Conservation (phyloP, 805 yeast genomes). For the Ogataea allantospora region DNA sequence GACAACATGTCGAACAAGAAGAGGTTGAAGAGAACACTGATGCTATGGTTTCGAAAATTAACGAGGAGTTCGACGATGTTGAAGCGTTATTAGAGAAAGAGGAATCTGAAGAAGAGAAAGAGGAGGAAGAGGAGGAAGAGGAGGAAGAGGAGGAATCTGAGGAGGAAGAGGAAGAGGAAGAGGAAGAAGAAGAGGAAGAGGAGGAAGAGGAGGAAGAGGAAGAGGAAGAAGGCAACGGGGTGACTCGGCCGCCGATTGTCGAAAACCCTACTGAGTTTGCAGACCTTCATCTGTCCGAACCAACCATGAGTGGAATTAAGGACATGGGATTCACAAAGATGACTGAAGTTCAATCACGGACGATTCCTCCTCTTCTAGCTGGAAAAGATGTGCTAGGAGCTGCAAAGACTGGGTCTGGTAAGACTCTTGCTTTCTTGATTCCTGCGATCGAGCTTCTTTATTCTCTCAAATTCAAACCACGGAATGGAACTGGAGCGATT, state of each 20-base stretch:
- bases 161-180: constrained; percentile 15
- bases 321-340: constrained; percentile 88
- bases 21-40: constrained; percentile 35
- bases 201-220: constrained; percentile 27
- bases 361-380: constrained; percentile 94
- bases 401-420: constrained; percentile 99
- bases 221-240: constrained; percentile 18
- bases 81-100: constrained; percentile 41
- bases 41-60: constrained; percentile 50
- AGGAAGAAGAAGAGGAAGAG: constrained; percentile 25
- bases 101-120: constrained; percentile 21
- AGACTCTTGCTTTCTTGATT: constrained; percentile 89
- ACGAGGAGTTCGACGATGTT: constrained; percentile 57
- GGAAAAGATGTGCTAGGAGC: constrained; percentile 98
- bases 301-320: constrained; percentile 75
- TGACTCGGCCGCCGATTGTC: constrained; percentile 27
- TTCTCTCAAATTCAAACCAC: constrained; percentile 89
- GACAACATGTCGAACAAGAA: constrained; percentile 13
- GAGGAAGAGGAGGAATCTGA: constrained; percentile 26
- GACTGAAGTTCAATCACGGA: constrained; percentile 94
- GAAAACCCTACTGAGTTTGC: constrained; percentile 36
- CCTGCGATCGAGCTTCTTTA: constrained; percentile 95
- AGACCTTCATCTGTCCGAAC: constrained; percentile 69
- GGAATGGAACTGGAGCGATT: constrained; percentile 97
- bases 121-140: constrained; percentile 36